phyloP scores from a whole-genome alignment of 306 rosid species.

The Cucurbita ficifolia region DNA sequence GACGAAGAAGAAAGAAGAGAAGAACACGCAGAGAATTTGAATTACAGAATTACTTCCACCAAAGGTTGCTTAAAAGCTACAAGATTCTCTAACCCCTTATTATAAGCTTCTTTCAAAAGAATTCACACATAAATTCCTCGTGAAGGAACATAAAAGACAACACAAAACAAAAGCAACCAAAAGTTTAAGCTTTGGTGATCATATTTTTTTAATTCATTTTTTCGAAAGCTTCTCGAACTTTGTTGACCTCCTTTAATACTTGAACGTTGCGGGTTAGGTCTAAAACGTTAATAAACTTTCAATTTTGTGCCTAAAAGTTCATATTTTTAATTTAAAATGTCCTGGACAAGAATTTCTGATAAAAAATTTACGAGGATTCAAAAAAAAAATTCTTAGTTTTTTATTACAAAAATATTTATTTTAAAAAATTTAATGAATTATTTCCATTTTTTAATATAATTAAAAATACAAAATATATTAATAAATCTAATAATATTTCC shows the following conservation, averaged over 20 bases:
- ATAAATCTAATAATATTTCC: too few species aligned
- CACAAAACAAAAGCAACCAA: too few species aligned
- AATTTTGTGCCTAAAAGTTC: too few species aligned
- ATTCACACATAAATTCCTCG: conserved; percentile 11
- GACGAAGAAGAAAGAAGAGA: conserved; percentile 4
- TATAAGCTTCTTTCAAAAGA: conserved; percentile 20
- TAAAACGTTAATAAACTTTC: too few species aligned
- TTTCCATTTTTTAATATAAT: too few species aligned
- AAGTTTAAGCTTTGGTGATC: background rate
- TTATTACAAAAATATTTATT: too few species aligned
- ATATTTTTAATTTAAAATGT: too few species aligned
- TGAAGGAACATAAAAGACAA: background rate
- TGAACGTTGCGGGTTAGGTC: background rate
- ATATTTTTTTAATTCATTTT: background rate
- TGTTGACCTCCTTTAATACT: background rate
- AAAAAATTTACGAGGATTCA: too few species aligned
- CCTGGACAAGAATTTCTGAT: too few species aligned
- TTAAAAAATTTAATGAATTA: too few species aligned
- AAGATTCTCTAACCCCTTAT: conserved; percentile 32
- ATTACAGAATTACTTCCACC: conserved; percentile 62
- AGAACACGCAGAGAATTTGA: conserved; percentile 16
- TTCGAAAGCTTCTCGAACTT: background rate
- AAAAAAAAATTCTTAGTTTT: too few species aligned
- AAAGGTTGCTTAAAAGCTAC: conserved; percentile 72
- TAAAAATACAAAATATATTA: too few species aligned